Conservation (phyloP, 345 rosid genomes). For the Turritis glabra region DNA sequence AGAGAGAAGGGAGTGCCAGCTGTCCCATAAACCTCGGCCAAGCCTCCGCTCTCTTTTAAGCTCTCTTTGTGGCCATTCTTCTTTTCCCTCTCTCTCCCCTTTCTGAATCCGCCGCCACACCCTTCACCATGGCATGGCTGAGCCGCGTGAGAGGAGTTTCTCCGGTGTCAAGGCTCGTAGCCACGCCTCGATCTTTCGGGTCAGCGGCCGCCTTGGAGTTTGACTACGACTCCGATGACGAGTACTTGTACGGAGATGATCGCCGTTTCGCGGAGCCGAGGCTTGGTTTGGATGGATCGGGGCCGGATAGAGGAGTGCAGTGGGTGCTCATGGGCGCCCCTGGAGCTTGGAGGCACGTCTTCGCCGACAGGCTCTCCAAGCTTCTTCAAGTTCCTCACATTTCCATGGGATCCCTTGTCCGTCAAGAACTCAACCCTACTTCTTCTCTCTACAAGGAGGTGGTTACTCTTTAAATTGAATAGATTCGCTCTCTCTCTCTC, state of each 20-base stretch:
- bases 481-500: neutral
- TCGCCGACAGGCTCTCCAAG: slow-evolving; percentile 76
- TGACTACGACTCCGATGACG: slow-evolving; percentile 55
- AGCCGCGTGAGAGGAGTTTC: slow-evolving; percentile 46
- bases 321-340: slow-evolving; percentile 94
- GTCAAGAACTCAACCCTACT: slow-evolving; percentile 76
- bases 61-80: neutral
- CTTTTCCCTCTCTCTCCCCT: slow-evolving; percentile 3
- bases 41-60: neutral
- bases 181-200: slow-evolving; percentile 47
- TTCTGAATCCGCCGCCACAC: slow-evolving; percentile 36
- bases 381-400: slow-evolving; percentile 89
- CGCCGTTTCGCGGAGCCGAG: slow-evolving; percentile 23
- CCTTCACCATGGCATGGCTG: slow-evolving; percentile 65
- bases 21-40: slow-evolving; percentile 43
- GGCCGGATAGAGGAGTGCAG: slow-evolving; percentile 75
- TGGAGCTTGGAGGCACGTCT: slow-evolving; percentile 67
- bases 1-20: slow-evolving; percentile 1
- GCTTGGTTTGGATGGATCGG: slow-evolving; percentile 45
- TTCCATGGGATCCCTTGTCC: slow-evolving; percentile 84
- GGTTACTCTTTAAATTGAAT: neutral
- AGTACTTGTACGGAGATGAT: slow-evolving; percentile 46
- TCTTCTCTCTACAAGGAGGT: slow-evolving; percentile 83
- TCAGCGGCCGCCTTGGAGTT: slow-evolving; percentile 65
- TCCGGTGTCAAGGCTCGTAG: slow-evolving; percentile 22